These are phyloP conservation scores for Agrocybe pediades DNA, from an alignment of 768 basidiomycete species.

Conservation along the genomic window DNA sequence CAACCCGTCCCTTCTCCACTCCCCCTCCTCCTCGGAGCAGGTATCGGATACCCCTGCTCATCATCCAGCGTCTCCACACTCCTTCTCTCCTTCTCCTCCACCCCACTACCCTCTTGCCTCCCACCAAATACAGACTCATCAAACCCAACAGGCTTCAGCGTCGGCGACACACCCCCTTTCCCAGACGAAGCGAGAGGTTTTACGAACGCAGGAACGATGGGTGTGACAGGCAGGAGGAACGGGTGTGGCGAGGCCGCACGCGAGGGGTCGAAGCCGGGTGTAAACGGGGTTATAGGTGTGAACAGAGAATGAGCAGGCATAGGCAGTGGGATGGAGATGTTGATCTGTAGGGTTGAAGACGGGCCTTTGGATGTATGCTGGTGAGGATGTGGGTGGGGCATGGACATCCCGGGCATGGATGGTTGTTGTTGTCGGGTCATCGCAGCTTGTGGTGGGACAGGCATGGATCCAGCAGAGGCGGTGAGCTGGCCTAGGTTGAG, in stretches of 20 bases:
- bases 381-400: not conserved
- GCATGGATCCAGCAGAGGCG: constrained; percentile 8
- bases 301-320: constrained; percentile 5
- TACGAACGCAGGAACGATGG: constrained; percentile 77
- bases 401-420: no score
- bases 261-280: no score
- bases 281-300: no score
- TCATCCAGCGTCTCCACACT: no score
- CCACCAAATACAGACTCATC: constrained; percentile 3
- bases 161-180: not conserved
- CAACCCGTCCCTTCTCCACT: no score
- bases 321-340: constrained; percentile 1
- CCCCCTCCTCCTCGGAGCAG: constrained; percentile 61
- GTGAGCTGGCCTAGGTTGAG: constrained; percentile 43
- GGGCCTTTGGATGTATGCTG: not conserved
- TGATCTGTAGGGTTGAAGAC: constrained; percentile 1
- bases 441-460: no score
- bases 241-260: constrained; percentile 59
- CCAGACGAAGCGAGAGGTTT: no score
- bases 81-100: constrained; percentile 6
- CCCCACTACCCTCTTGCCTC: not conserved
- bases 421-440: no score
- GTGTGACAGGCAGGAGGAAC: constrained; percentile 73
- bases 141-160: constrained; percentile 2
- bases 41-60: no score